Conservation (phyloP, 78 protist genomes). For the Dictyostelium firmibasis region DNA sequence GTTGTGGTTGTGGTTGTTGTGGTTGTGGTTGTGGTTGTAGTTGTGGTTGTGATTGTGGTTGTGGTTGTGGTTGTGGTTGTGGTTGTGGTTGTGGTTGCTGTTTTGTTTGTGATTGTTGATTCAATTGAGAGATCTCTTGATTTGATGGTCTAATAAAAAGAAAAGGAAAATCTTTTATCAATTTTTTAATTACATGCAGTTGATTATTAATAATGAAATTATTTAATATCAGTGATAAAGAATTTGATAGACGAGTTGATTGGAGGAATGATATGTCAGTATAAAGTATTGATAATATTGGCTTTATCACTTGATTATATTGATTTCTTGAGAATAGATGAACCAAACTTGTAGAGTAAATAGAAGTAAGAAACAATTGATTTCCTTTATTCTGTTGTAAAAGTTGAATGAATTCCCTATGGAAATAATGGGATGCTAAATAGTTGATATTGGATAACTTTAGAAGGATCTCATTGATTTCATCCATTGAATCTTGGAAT, state of each 20-base stretch:
- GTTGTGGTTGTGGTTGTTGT: neutral
- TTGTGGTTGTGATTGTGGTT: too few species aligned
- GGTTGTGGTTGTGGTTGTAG: too few species aligned
- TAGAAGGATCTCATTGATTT: neutral
- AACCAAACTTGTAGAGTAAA: neutral
- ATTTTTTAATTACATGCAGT: neutral
- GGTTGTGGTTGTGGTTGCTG: neutral
- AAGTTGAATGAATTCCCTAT: neutral
- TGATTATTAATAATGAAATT: neutral
- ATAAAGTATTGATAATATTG: neutral
- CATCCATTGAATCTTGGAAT: neutral
- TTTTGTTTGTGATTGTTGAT: too few species aligned
- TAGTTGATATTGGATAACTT: neutral
- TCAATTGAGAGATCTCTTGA: neutral
- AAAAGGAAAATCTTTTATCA: neutral
- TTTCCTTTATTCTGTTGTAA: neutral
- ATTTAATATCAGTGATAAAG: neutral
- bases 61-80: neutral
- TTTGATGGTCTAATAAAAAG: neutral
- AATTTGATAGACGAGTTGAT: neutral
- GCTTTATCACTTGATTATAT: neutral
- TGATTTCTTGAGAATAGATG: neutral
- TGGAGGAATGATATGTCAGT: neutral
- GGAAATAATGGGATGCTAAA: neutral
- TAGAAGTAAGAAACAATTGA: neutral